Evolutionary conservation across 1,284 basidiomycete species (phyloP).

Genomic region (Athelia psychrophila): DNA sequence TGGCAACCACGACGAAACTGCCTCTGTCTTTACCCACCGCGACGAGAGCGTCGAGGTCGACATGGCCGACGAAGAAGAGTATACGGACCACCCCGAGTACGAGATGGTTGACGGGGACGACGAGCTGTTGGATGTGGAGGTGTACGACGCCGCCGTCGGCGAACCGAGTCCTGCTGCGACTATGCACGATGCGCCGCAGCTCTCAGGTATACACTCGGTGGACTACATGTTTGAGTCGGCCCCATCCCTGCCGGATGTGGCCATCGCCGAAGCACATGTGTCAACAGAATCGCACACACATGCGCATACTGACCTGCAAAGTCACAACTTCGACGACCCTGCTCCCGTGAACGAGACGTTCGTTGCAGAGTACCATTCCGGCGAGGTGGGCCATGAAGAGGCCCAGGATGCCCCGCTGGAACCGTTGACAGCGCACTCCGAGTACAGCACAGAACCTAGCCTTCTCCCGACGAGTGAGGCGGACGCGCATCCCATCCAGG

Average conservation of each 20-base stretch:
- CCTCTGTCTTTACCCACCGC: slow-evolving; percentile 25
- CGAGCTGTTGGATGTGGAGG: slow-evolving; percentile 56
- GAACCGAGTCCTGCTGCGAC: slow-evolving; percentile 23
- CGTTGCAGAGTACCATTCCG: too few relatives aligned
- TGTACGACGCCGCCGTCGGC: slow-evolving; percentile 48
- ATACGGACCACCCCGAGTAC: slow-evolving; percentile 54
- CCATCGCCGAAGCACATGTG: too few relatives aligned
- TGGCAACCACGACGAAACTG: slow-evolving; percentile 13
- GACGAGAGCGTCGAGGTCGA: slow-evolving; percentile 62
- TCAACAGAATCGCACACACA: too few relatives aligned
- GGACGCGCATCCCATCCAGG: slow-evolving; percentile 1
- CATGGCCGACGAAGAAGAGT: slow-evolving; percentile 58
- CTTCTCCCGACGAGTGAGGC: neutral
- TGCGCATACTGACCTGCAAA: neutral
- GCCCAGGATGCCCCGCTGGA: neutral
- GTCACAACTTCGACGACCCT: neutral
- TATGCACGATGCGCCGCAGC: neutral
- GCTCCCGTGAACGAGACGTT: neutral
- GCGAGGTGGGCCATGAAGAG: too few relatives aligned
- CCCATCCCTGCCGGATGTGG: neutral
- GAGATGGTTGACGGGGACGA: slow-evolving; percentile 64
- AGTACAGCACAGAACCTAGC: neutral
- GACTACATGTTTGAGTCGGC: neutral
- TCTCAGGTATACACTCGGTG: neutral
- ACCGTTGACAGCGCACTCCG: neutral